Evolutionary conservation across 2,329 filamentous ascomycete species (phyloP), one percentile per base, ranked within the genome.

Genomic region (Pezicula rhizophila): DNA sequence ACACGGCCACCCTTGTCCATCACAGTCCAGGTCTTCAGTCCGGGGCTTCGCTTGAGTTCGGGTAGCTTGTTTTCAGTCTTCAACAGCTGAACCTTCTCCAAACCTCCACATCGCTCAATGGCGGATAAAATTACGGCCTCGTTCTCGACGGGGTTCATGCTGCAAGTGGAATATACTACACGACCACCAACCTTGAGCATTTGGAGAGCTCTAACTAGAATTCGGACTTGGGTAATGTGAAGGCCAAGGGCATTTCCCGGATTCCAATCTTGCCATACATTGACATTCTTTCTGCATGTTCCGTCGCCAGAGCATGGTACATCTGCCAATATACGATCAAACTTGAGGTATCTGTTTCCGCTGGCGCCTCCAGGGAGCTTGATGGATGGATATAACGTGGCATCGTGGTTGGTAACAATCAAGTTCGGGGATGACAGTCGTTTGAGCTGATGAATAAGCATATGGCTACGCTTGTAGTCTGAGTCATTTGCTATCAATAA

Each of bases 401-500:
- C 93, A 68, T 99, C 93, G 71, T 99, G 92, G 67, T 99, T 97
- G 38, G 90, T 97, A 53, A 99, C 92, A 54, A 99, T 86, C 58
- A 99, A 75, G 66, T 99, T 99, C 2, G 93, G 92, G 4, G 93
- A 97, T 54, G 92, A 96, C 45, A 99, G 77, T 53, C 93, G 87
- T 77, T 99, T 99, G 62, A 97, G 87, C 70, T 99, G 93, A 68
- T 99, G 93, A 42, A 96, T 89, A 65, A 99, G 73, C 87, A 99
- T 93, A 70, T 97, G 93, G 48, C 89, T 89, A 56, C 93, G 87
- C 75, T 92, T 95, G 74, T 96, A 96, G 68, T 99, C 93, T 60
- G 88, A 84, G 64, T 99, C 93, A 69, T 99, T 99, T 54, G 93
- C 93, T 58, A 99, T 87, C 49, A 99, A 77, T 39, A 99, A 76